A percentile compares a stretch with the other conserved stretches of the same genome.
Conservation (phyloP, 208 protist genomes). For the Balamuthia mandrillaris region DNA sequence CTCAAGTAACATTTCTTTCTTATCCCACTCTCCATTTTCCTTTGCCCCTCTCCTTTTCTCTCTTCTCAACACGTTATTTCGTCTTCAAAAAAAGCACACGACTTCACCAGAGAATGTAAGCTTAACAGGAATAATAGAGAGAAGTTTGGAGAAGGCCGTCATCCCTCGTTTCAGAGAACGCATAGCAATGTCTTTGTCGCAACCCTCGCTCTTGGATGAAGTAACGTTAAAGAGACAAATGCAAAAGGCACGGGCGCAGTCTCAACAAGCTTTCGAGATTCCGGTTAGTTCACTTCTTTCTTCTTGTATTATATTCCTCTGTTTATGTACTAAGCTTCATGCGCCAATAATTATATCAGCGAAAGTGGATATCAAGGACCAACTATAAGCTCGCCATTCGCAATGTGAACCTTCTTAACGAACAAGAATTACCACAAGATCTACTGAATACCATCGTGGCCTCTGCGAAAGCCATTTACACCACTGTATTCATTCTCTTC, state of each 20-base stretch:
- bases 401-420: neutral
- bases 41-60: neutral
- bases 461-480: neutral
- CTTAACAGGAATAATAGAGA: neutral
- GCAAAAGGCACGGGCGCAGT: too few relatives aligned
- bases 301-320: neutral
- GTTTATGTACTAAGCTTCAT: neutral
- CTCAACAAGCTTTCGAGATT: constrained; percentile 7
- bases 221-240: too few relatives aligned
- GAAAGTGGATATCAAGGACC: neutral
- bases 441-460: neutral
- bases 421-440: neutral
- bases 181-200: neutral
- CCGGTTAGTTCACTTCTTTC: neutral
- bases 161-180: neutral
- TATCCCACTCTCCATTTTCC: neutral
- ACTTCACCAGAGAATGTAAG: neutral
- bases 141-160: neutral
- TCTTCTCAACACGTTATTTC: neutral
- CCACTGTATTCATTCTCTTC: neutral
- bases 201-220: too few relatives aligned
- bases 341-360: neutral
- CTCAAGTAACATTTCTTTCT: too few relatives aligned
- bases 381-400: neutral
- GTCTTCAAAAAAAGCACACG: neutral